These are phyloP conservation scores for Aurifilum marmelostoma DNA, from an alignment of 2,329 filamentous ascomycete genomes.

Conservation along the genomic window DNA sequence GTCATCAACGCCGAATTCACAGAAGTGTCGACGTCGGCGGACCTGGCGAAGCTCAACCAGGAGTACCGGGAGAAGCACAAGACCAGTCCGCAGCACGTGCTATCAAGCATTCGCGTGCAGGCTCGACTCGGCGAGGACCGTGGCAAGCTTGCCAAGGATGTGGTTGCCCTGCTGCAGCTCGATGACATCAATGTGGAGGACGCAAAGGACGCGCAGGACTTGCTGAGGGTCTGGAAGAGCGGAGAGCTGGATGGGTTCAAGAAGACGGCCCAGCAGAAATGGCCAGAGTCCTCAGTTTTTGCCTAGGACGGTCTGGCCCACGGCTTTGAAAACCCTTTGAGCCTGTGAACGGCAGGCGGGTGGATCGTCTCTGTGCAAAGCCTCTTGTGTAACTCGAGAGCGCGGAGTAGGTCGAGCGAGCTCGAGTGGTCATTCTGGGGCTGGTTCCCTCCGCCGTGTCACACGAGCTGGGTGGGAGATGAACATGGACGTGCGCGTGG, in stretches of 20 bases:
- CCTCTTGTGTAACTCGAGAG: no score
- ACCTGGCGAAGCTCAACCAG: slow-evolving; percentile 67
- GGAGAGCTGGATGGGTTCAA: slow-evolving; percentile 52
- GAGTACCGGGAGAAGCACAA: slow-evolving; percentile 67
- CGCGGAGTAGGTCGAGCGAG: background rate
- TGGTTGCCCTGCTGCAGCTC: slow-evolving; percentile 55
- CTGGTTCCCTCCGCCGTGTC: background rate
- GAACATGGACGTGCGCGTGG: background rate
- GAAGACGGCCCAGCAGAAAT: slow-evolving; percentile 52
- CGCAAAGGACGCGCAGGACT: slow-evolving; percentile 43
- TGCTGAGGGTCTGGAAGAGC: slow-evolving; percentile 55
- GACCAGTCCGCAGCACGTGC: slow-evolving; percentile 62
- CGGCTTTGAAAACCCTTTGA: no score
- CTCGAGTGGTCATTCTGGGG: background rate
- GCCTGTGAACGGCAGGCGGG: no score
- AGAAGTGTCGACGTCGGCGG: slow-evolving; percentile 57
- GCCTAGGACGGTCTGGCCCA: slow-evolving; percentile 34
- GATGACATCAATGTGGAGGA: slow-evolving; percentile 44
- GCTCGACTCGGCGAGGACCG: slow-evolving; percentile 62
- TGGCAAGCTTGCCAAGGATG: slow-evolving; percentile 60
- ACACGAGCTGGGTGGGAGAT: background rate
- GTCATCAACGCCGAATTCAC: slow-evolving; percentile 72
- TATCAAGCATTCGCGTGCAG: slow-evolving; percentile 64
- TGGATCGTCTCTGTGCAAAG: no score
- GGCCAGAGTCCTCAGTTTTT: slow-evolving; percentile 54